These are phyloP conservation scores for Chaetomiaceae sp. DNA, from an alignment of 2,329 filamentous ascomycete species.

Conservation along the genomic window DNA sequence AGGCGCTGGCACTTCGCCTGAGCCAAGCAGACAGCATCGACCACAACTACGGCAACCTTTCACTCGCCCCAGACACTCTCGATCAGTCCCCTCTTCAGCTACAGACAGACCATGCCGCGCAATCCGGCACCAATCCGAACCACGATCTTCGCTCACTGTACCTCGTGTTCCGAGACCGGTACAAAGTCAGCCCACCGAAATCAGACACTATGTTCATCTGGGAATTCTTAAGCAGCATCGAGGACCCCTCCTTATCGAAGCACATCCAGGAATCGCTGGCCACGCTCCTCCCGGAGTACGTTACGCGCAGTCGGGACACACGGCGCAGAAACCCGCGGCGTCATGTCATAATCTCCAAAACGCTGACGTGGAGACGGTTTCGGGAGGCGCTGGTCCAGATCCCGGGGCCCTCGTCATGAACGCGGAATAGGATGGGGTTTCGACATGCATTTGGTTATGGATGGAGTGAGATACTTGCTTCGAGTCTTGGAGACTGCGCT, in stretches of 20 bases:
- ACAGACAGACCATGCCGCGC: background rate
- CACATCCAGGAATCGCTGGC: conserved; percentile 23
- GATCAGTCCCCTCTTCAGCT: background rate
- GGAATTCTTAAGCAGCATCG: conserved; percentile 22
- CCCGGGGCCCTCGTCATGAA: conserved; percentile 3
- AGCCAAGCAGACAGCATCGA: too few relatives aligned
- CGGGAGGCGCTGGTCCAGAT: conserved; percentile 12
- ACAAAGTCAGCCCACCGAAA: conserved; percentile 11
- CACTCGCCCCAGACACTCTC: too few relatives aligned
- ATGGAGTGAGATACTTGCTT: background rate
- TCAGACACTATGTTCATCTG: conserved; percentile 21
- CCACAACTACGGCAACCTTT: too few relatives aligned
- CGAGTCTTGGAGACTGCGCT: background rate
- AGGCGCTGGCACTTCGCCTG: too few relatives aligned
- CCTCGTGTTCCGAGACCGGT: conserved; percentile 14
- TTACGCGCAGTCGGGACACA: conserved; percentile 4
- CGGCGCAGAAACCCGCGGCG: conserved; percentile 5
- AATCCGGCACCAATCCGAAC: background rate
- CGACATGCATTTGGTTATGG: background rate
- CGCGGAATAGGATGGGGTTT: background rate
- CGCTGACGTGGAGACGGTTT: conserved; percentile 19
- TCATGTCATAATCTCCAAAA: conserved; percentile 11
- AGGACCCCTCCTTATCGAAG: conserved; percentile 12
- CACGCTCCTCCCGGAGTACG: conserved; percentile 12
- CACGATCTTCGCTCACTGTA: conserved; percentile 18